Base-by-base conservation (phyloP, 2,329 filamentous ascomycete species). In the Polytolypa hystricis region DNA sequence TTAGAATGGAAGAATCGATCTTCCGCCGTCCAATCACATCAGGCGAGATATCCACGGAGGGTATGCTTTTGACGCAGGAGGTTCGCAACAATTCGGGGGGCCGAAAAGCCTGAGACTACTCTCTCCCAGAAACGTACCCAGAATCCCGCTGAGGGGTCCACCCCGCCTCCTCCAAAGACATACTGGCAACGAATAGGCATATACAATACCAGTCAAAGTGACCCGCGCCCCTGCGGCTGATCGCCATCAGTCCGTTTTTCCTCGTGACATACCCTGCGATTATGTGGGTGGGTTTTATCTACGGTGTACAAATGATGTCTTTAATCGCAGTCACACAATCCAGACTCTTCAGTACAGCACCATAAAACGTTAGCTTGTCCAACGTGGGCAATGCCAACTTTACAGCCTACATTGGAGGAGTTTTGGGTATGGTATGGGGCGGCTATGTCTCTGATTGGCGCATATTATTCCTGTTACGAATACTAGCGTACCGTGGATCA, bases 1-100 rank as follows among this genome's bases (percentile, higher is more conserved):
- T 77, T 45, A 67, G 70, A 48, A 68, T 75, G 62, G 74, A 77
- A 50, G 74, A 78, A 51, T 74, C 73, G 4, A 76, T 70, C 49
- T 75, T 69, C 49, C 51, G 58, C 32, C 61, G 67, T 21, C 35
- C 35, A 4, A 27, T 30, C 9, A 14, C 38, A 3, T 15, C 41
- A 7, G 25, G 20, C n/a, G 41, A 38, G 6, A 30, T 35, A 16
- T 36, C 36, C 4, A 25, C 27, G 23, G 28, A 33, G n/a, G n/a
- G n/a, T n/a, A n/a, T n/a, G n/a, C n/a, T n/a, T n/a, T n/a, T n/a
- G n/a, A n/a, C n/a, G n/a, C n/a, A n/a, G n/a, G n/a, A n/a, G n/a
- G n/a, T n/a, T n/a, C n/a, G n/a, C n/a, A n/a, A n/a, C n/a, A n/a
- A n/a, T n/a, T n/a, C n/a, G n/a, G n/a, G n/a, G n/a, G n/a, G n/a